These are phyloP conservation scores for Alternaria consortialis DNA, from an alignment of 2,329 filamentous ascomycete species.

Conservation along the genomic window DNA sequence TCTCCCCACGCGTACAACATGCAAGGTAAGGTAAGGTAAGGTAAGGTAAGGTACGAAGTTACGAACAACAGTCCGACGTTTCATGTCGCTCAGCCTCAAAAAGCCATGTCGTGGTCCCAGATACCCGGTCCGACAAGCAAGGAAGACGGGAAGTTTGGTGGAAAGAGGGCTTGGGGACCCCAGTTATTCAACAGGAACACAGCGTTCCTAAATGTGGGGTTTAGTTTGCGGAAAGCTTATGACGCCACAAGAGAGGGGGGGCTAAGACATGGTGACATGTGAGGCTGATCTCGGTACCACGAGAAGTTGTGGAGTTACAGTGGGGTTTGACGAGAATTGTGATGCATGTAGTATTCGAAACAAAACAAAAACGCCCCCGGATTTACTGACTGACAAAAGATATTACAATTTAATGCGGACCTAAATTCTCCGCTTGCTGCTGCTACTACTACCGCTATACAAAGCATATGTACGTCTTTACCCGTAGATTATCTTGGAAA, in stretches of 20 bases:
- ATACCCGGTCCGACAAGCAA: not conserved
- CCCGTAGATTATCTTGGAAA: slow-evolving; percentile 10
- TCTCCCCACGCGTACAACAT: slow-evolving; percentile 1
- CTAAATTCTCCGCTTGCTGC: slow-evolving; percentile 7
- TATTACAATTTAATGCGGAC: slow-evolving; percentile 28
- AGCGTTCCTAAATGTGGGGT: not conserved
- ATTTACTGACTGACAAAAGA: slow-evolving; percentile 4
- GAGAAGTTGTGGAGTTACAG: not conserved
- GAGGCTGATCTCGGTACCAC: slow-evolving; percentile 1
- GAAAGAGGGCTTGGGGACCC: not conserved
- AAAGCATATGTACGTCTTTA: slow-evolving; percentile 26
- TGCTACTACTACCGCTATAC: slow-evolving; percentile 19
- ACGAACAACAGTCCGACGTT: not conserved
- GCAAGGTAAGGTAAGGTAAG: not conserved
- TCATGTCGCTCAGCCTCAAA: not conserved
- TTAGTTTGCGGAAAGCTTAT: not conserved
- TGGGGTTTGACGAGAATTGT: not conserved
- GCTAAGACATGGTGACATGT: slow-evolving; percentile 3
- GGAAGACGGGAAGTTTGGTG: not conserved
- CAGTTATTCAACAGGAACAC: slow-evolving; percentile 16
- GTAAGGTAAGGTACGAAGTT: not conserved
- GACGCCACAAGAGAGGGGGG: slow-evolving; percentile 9
- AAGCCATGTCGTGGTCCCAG: slow-evolving; percentile 6
- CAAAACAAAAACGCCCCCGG: no score
- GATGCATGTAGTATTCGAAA: not conserved